phyloP scores from a whole-genome alignment of 768 basidiomycete genomes.

The Tubosaeta sp. region DNA sequence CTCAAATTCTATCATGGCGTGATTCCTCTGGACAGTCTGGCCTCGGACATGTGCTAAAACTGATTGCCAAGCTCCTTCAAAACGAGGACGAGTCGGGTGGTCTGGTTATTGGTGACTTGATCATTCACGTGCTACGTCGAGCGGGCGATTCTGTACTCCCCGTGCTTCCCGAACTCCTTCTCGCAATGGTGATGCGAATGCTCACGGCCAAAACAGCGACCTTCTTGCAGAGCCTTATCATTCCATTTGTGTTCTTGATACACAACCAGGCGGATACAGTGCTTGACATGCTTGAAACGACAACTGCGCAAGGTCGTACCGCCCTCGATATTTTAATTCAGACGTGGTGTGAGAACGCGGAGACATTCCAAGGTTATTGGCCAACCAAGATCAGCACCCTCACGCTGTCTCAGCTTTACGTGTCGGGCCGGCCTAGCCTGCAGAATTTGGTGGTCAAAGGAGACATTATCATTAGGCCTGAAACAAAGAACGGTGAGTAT shows the following conservation, averaged over 20 bases:
- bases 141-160: constrained; percentile 78
- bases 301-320: constrained; percentile 51
- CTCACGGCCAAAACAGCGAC: constrained; percentile 82
- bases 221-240: constrained; percentile 86
- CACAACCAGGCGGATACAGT: constrained; percentile 82
- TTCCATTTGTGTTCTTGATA: constrained; percentile 93
- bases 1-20: constrained; percentile 75
- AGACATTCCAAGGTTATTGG: constrained; percentile 96
- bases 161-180: constrained; percentile 81
- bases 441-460: constrained; percentile 79
- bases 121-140: constrained; percentile 86
- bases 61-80: constrained; percentile 75
- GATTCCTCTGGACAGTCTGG: constrained; percentile 67
- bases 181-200: constrained; percentile 81
- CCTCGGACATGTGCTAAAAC: constrained; percentile 64
- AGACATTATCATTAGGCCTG: constrained; percentile 80
- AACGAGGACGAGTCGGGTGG: constrained; percentile 89
- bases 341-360: constrained; percentile 93
- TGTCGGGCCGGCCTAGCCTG: constrained; percentile 60
- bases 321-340: constrained; percentile 86
- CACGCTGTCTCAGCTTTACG: constrained; percentile 73
- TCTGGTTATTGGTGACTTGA: constrained; percentile 88
- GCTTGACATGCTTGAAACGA: constrained; percentile 70
- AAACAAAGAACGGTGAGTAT: constrained; percentile 74
- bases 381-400: constrained; percentile 80